A percentile compares a stretch with the other conserved stretches of the same genome.
Evolutionary conservation across 768 basidiomycete genomes (phyloP).

Genomic region (Dictyophora rubrovolvata): DNA sequence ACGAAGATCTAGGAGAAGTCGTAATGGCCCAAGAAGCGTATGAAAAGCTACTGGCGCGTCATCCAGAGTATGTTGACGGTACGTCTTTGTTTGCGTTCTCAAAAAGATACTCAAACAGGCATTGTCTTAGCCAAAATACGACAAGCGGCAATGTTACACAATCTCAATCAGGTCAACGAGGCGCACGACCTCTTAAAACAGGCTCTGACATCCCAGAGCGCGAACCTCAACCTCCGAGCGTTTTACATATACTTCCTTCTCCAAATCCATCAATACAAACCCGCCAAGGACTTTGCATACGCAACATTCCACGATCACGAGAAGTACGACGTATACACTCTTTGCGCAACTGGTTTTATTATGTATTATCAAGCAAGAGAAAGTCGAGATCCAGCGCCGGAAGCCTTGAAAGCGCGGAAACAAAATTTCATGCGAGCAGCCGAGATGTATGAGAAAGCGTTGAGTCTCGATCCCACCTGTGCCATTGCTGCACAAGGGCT

Average conservation of each 20-base stretch:
- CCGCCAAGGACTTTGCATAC: slow-evolving; percentile 85
- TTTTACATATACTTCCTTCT: slow-evolving; percentile 91
- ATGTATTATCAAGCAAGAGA: slow-evolving; percentile 82
- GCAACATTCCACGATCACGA: slow-evolving; percentile 78
- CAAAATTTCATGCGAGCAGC: slow-evolving; percentile 72
- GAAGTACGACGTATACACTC: slow-evolving; percentile 80
- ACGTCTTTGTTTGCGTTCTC: slow-evolving; percentile 19
- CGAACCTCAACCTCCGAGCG: slow-evolving; percentile 80
- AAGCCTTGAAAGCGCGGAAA: slow-evolving; percentile 51
- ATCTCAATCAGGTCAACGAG: slow-evolving; percentile 60
- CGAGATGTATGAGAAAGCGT: slow-evolving; percentile 88
- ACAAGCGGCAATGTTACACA: slow-evolving; percentile 69
- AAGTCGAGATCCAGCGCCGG: slow-evolving; percentile 50
- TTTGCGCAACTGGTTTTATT: slow-evolving; percentile 84
- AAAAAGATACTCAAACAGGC: neutral
- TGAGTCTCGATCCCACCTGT: slow-evolving; percentile 74
- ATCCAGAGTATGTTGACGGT: slow-evolving; percentile 97
- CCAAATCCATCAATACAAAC: slow-evolving; percentile 56
- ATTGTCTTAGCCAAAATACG: slow-evolving; percentile 75
- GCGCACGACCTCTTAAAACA: slow-evolving; percentile 89
- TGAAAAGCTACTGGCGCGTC: slow-evolving; percentile 73
- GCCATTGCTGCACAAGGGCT: slow-evolving; percentile 93
- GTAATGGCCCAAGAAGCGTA: slow-evolving; percentile 77
- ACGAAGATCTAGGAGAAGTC: slow-evolving; percentile 74
- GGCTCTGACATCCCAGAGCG: slow-evolving; percentile 64